Evolutionary conservation across 192 early-diverging fungal species (phyloP).

Genomic region (Backusella australiensis): DNA sequence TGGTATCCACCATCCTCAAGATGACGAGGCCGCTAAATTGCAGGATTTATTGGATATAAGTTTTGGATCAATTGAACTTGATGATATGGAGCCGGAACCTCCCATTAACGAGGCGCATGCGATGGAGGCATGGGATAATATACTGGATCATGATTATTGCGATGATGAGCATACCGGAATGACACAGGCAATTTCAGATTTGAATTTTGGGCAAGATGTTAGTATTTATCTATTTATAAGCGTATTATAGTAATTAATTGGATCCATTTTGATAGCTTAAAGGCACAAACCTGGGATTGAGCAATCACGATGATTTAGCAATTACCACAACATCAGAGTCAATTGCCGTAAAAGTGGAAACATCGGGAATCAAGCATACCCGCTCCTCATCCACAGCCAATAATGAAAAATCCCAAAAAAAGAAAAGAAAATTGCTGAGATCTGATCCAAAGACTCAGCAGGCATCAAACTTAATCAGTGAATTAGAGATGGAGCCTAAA

Average conservation of each 20-base stretch:
- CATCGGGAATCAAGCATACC: neutral
- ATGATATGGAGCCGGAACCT: neutral
- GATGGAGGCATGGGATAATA: neutral
- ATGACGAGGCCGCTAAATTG: neutral
- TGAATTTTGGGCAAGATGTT: neutral
- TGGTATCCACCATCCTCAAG: neutral
- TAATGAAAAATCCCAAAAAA: neutral
- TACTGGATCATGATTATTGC: neutral
- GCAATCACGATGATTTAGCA: neutral
- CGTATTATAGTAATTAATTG: neutral
- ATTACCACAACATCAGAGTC: neutral
- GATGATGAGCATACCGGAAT: constrained; percentile 5
- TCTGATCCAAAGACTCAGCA: neutral
- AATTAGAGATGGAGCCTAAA: neutral
- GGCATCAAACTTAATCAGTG: neutral
- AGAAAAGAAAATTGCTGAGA: neutral
- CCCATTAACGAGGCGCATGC: neutral
- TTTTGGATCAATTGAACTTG: neutral
- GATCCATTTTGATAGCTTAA: neutral
- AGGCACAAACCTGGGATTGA: neutral
- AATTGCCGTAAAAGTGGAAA: neutral
- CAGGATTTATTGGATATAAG: neutral
- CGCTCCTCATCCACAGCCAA: neutral
- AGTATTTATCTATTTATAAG: neutral
- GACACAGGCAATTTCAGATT: constrained; percentile 13